Evolutionary conservation across 2,329 filamentous ascomycete genomes (phyloP).

Genomic region (Neobulgaria alba): DNA sequence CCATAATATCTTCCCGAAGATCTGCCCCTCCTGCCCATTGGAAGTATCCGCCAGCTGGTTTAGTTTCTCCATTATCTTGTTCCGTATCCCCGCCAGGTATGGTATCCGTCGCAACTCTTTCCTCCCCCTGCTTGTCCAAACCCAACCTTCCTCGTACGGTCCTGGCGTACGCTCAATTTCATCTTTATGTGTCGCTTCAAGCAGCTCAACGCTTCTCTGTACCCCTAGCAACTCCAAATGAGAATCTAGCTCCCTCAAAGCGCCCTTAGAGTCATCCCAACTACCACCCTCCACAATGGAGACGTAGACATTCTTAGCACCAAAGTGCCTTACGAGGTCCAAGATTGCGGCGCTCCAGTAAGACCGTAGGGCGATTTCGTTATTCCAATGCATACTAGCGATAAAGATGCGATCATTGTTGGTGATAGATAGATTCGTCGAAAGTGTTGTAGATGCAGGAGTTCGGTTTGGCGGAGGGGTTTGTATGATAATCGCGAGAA

Average conservation of each 20-base stretch:
- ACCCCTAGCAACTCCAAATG: constrained; percentile 45
- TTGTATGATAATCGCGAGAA: constrained; percentile 1
- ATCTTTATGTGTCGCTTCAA: constrained; percentile 27
- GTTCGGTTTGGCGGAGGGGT: constrained; percentile 4
- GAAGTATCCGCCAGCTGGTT: constrained; percentile 32
- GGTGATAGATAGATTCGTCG: neutral
- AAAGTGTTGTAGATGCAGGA: neutral
- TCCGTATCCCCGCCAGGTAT: constrained; percentile 56
- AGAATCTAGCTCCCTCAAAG: constrained; percentile 47
- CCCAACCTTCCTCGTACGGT: constrained; percentile 44
- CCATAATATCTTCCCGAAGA: constrained; percentile 49
- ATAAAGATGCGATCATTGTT: constrained; percentile 45
- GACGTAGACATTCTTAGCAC: constrained; percentile 56
- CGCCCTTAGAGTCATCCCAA: constrained; percentile 58
- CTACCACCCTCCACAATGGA: constrained; percentile 61
- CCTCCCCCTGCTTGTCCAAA: constrained; percentile 48
- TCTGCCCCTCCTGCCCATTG: constrained; percentile 20
- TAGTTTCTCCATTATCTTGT: constrained; percentile 52
- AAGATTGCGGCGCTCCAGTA: constrained; percentile 56
- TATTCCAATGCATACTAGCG: constrained; percentile 61
- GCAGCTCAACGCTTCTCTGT: constrained; percentile 42
- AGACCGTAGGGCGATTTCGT: constrained; percentile 46
- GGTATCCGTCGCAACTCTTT: constrained; percentile 57
- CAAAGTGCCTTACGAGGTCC: constrained; percentile 45
- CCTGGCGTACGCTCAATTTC: constrained; percentile 25